phyloP scores from a whole-genome alignment of 2,329 filamentous ascomycete species.

The Sporothrix sp. region DNA sequence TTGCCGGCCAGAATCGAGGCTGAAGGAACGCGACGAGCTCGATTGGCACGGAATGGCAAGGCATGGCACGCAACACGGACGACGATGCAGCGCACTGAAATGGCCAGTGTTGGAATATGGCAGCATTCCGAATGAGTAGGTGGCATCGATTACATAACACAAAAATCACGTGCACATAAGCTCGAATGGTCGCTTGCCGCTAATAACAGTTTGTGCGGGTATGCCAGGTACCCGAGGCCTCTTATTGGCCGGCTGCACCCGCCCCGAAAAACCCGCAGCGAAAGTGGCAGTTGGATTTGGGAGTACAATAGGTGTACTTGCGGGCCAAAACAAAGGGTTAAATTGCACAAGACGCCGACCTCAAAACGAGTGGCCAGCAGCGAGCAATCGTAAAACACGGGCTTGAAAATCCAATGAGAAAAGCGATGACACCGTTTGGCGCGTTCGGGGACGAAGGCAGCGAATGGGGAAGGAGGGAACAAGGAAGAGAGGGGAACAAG shows the following conservation, averaged over 20 bases:
- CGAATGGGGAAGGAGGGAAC: too few relatives aligned
- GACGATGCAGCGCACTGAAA: not conserved
- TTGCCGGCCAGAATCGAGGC: too few relatives aligned
- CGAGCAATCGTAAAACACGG: too few relatives aligned
- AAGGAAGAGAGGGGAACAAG: not conserved
- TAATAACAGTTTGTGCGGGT: not conserved
- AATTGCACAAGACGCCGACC: not conserved
- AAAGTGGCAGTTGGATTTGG: too few relatives aligned
- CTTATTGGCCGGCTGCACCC: slow-evolving; percentile 7
- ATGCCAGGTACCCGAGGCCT: slow-evolving; percentile 6
- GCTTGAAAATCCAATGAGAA: too few relatives aligned
- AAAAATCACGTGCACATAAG: too few relatives aligned
- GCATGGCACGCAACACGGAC: too few relatives aligned
- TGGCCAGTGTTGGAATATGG: not conserved
- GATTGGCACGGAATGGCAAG: not conserved
- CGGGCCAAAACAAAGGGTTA: not conserved
- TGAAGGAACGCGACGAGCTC: not conserved
- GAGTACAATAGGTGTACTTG: too few relatives aligned
- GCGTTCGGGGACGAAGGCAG: too few relatives aligned
- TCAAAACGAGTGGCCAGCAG: not conserved
- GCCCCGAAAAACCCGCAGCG: not conserved
- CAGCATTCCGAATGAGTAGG: not conserved
- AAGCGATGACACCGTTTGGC: not conserved
- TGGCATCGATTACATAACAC: not conserved
- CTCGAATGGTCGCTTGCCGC: not conserved